Conservation (phyloP, 2,329 filamentous ascomycete genomes). For the Calonectria hongkongensis region DNA sequence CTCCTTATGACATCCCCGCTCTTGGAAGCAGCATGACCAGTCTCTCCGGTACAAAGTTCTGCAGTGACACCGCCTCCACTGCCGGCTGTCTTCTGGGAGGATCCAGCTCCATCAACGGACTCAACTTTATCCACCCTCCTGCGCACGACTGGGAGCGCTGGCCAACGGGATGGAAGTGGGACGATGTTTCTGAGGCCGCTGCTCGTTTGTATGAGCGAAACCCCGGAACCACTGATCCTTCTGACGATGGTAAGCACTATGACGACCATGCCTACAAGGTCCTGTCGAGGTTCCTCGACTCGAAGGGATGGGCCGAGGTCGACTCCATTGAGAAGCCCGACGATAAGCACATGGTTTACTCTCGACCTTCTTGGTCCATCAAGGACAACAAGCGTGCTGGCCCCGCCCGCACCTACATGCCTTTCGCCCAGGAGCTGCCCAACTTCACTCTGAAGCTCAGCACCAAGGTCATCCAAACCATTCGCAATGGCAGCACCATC, state of each 20-base stretch:
- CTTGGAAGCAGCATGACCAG: conserved; percentile 52
- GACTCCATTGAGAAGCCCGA: conserved; percentile 77
- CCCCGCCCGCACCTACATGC: conserved; percentile 82
- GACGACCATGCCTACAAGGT: conserved; percentile 78
- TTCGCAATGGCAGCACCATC: conserved; percentile 76
- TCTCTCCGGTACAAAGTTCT: conserved; percentile 51
- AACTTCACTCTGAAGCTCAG: conserved; percentile 82
- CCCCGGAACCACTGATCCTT: conserved; percentile 80
- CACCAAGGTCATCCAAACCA: conserved; percentile 78
- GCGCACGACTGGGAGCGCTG: conserved; percentile 53
- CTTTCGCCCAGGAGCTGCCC: conserved; percentile 72
- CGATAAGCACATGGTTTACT: conserved; percentile 79
- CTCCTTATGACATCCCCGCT: conserved; percentile 51
- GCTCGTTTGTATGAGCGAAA: conserved; percentile 53
- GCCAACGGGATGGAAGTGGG: conserved; percentile 51
- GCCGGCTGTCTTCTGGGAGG: conserved; percentile 53
- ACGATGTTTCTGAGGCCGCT: conserved; percentile 49
- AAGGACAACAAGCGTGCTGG: conserved; percentile 79
- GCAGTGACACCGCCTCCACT: conserved; percentile 52
- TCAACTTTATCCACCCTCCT: conserved; percentile 54
- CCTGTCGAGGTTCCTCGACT: conserved; percentile 73
- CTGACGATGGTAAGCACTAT: conserved; percentile 80
- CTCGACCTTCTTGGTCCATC: conserved; percentile 81
- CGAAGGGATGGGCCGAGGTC: conserved; percentile 78
- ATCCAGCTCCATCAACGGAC: conserved; percentile 54